Evolutionary conservation across 1,139 yeast genomes (phyloP), one percentile per base, ranked within the genome.

Genomic region (Saccharomyces hybrid): DNA sequence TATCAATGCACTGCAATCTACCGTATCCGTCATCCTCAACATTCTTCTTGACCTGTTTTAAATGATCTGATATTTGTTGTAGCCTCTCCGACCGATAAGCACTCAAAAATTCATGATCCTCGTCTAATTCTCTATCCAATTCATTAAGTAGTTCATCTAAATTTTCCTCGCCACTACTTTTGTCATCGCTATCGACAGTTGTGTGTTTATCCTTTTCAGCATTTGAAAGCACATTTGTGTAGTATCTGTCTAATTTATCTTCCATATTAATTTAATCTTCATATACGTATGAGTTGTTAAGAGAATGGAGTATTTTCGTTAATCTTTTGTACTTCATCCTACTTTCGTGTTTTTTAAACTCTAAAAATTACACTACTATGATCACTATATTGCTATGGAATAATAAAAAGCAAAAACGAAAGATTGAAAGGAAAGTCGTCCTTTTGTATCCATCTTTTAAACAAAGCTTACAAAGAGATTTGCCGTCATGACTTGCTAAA

Each of bases 401-500:
- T 30, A 30, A n/a, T 5, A 32, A 32, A 32, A 32, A 32, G 16
- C 6, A 7, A 32, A 32, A 32, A 32, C 8, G 13, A n/a, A 32
- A 20, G 5, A 3, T 20, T 5, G 6, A 9, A 16, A 38, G 26
- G 20, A 38, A 5, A 5, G 26, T 23, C 38, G 16, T 32, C 38
- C 38, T 42, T 66, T 69, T 6, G 48, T 48, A 48, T 83, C 78
- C 95, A 88, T 59, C 76, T 75, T 59, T 76, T 80, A 79, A 86
- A 82, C 44, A 81, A 71, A 23, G n/a, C 78, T 77, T 8, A 84
- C 85, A 62, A 87, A 73, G 2, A 86, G 68, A 62, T 85, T 88
- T 0, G 95, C 95, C 16, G 87, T 78, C 50, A 86, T 73, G 14
- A 90, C 95, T 72, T 89, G 97, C 65, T 86, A 91, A 9, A 91